Conservation (phyloP, 2,329 filamentous ascomycete species). For the Trichoderma sp. region DNA sequence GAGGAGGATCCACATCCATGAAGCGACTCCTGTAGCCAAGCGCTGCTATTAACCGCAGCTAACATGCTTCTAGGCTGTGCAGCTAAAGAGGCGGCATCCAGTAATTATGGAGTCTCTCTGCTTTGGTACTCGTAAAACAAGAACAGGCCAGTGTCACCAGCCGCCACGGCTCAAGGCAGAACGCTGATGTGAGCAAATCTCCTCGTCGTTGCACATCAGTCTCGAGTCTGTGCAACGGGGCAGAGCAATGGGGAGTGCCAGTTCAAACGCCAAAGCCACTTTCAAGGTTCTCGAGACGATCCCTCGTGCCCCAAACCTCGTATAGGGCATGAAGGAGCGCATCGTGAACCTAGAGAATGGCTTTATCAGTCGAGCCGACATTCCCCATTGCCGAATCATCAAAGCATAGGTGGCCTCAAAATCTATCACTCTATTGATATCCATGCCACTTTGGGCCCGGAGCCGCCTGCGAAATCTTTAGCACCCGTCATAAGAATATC, state of each 20-base stretch:
- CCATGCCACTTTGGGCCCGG: not conserved
- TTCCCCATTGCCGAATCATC: not conserved
- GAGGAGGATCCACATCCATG: conserved; percentile 15
- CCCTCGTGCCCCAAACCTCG: no score
- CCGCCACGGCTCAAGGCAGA: not conserved
- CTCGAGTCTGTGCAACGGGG: not conserved
- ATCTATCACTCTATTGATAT: not conserved
- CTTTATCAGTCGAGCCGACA: not conserved
- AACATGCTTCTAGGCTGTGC: not conserved
- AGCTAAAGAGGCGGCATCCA: not conserved
- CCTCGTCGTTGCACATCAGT: not conserved
- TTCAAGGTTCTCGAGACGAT: not conserved
- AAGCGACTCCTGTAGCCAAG: not conserved
- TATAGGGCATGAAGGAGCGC: not conserved
- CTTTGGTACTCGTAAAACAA: no score
- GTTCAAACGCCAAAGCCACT: not conserved
- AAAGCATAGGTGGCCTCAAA: not conserved
- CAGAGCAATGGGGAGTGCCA: not conserved
- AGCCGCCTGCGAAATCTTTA: not conserved
- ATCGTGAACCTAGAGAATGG: not conserved
- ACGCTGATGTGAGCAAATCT: not conserved
- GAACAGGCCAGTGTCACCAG: not conserved
- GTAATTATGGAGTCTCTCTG: not conserved
- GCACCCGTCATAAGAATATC: not conserved
- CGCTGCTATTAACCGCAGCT: not conserved